Base-by-base conservation (phyloP, 805 yeast genomes). In the Ogataea haglerorum region DNA sequence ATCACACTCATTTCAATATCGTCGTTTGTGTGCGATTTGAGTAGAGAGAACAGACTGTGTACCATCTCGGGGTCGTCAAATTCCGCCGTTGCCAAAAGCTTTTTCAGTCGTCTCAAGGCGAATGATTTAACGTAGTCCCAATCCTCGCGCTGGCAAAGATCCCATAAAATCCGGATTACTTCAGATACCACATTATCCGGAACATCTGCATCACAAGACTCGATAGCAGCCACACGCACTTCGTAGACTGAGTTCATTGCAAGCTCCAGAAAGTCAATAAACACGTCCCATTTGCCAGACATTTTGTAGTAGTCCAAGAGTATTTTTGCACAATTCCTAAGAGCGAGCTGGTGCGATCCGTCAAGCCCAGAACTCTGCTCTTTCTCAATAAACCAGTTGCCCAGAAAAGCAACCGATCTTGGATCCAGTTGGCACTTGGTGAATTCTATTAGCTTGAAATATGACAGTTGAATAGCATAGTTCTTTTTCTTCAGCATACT, bases 271-370 rank as follows among this genome's bases (percentile, higher is more conserved):
- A 75, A 23, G 5, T 57, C 60, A 5, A 34, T 39, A 2, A 48
- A 65, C 38, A 13, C 53, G 42, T 9, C 50, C 58, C 13, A 36
- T 15, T 10, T 53, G 37, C 18, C 49, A 47, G 18, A 35, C 27
- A 9, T 23, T 2, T 32, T 12, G 35, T 60, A 49, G 9, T 43
- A 38, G 10, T 49, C 29, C 4, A 70, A 46, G 10, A 76, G 47
- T 4, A 72, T 35, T 2, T 42, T 34, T 7, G 58, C 47, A 8
- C 68, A 45, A 2, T 54, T 53, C 12, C 68, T 60, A 18, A 76
- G 37, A 13, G 75, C 67, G 14, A 78, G 53, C 45, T 77, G 80
- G 39, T 68, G 70, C 8, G 75, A 63, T 2, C 85, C 85, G 54
- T 75, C 69, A 13, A 71, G 50, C 16, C 54, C 49, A 5, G 16